Conservation (phyloP, 2,329 filamentous ascomycete species). For the Madurella fahalii region DNA sequence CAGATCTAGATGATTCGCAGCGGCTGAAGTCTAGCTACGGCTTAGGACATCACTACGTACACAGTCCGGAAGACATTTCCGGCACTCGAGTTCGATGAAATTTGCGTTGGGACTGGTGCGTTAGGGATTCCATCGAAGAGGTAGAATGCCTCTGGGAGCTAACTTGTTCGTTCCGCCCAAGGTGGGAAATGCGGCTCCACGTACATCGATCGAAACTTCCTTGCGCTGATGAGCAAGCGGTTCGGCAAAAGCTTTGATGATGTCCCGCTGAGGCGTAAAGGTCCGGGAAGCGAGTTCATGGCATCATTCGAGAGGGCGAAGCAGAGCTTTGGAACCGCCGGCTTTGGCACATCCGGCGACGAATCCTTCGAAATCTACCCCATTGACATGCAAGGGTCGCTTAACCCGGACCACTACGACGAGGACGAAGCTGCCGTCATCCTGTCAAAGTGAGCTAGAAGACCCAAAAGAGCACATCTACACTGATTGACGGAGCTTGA, state of each 20-base stretch:
- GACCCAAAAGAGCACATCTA: background rate
- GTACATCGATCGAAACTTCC: conserved; percentile 1
- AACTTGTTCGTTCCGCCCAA: background rate
- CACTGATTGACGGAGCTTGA: background rate
- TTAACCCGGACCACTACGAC: background rate
- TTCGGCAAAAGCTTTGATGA: background rate
- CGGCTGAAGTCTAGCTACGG: background rate
- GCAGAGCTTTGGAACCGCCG: background rate
- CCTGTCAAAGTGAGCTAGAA: background rate
- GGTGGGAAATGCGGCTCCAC: background rate
- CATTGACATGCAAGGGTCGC: background rate
- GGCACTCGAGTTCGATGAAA: background rate
- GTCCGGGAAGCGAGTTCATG: conserved; percentile 2
- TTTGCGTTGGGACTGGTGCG: background rate
- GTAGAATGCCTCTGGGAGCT: too few species aligned
- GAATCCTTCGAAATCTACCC: background rate
- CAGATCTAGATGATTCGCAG: background rate
- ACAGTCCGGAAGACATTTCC: background rate
- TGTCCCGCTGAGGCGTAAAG: background rate
- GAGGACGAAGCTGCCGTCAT: background rate
- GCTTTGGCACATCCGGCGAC: background rate
- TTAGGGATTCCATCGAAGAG: background rate
- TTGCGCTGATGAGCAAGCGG: background rate
- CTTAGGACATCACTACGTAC: background rate
- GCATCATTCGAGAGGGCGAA: background rate